A percentile compares a stretch with the other conserved stretches of the same genome.
phyloP scores from a whole-genome alignment of 2,329 filamentous ascomycete genomes.

The Septoria petroselini region DNA sequence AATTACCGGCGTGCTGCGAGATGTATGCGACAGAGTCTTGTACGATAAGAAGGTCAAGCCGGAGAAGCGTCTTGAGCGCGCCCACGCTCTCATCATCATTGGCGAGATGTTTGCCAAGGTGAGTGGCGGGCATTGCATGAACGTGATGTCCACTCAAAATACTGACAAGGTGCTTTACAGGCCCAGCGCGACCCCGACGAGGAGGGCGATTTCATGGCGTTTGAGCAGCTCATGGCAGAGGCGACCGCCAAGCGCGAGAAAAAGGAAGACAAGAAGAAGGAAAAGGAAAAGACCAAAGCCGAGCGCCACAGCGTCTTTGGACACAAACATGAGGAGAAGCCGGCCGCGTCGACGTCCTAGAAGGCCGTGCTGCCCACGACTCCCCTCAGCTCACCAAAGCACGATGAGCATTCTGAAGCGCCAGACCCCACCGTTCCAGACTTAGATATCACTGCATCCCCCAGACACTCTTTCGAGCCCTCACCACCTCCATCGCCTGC shows the following conservation, averaged over 20 bases:
- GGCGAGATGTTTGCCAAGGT: slow-evolving; percentile 89
- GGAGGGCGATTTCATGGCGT: slow-evolving; percentile 97
- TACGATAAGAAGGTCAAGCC: slow-evolving; percentile 75
- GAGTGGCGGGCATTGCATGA: slow-evolving; percentile 37
- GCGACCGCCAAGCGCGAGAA: slow-evolving; percentile 91
- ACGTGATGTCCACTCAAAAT: too few species aligned
- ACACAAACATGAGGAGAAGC: slow-evolving; percentile 21
- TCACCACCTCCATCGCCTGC: background rate
- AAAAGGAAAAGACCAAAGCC: slow-evolving; percentile 36
- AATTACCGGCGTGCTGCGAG: slow-evolving; percentile 90
- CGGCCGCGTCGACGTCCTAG: slow-evolving; percentile 15
- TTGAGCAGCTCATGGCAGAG: slow-evolving; percentile 96
- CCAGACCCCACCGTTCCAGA: background rate
- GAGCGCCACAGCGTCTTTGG: slow-evolving; percentile 17
- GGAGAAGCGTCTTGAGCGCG: slow-evolving; percentile 83
- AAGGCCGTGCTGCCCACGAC: slow-evolving; percentile 4
- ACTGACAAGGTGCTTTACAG: slow-evolving; percentile 50
- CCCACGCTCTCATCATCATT: slow-evolving; percentile 81
- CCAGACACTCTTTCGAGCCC: slow-evolving; percentile 1
- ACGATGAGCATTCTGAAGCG: background rate
- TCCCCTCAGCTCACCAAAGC: background rate
- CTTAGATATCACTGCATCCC: background rate
- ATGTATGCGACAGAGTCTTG: slow-evolving; percentile 87
- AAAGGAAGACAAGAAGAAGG: slow-evolving; percentile 70
- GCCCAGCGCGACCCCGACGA: slow-evolving; percentile 87